Percentiles rank a stretch among this genome's conserved stretches.
These are phyloP conservation scores for Penicillium odoratum DNA, from an alignment of 495 filamentous ascomycete genomes.

Conservation along the genomic window DNA sequence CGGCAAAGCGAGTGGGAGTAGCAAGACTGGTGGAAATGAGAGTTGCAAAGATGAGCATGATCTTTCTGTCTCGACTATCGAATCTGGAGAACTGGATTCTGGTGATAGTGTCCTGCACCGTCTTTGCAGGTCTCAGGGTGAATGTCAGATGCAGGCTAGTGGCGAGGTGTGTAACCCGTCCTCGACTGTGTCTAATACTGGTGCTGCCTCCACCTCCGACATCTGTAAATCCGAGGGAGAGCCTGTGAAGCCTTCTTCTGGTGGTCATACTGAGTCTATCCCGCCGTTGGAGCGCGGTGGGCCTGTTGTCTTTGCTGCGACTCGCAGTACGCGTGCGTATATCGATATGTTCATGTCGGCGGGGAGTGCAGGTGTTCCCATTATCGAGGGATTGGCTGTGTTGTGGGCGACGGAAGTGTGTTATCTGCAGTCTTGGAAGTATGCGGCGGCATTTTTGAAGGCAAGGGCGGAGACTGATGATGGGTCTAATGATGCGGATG, in stretches of 20 bases:
- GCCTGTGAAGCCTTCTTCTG: conserved; percentile 2
- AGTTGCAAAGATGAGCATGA: background rate
- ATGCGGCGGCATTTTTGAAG: conserved; percentile 44
- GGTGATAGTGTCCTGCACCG: conserved; percentile 8
- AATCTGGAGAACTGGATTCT: background rate
- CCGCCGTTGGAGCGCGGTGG: conserved; percentile 18
- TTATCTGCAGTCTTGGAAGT: conserved; percentile 61
- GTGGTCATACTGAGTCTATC: conserved; percentile 14
- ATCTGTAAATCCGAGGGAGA: background rate
- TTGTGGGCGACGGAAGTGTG: conserved; percentile 73
- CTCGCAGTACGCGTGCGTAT: conserved; percentile 48
- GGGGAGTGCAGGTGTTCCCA: conserved; percentile 39
- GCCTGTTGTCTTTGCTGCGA: conserved; percentile 32
- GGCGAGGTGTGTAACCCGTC: conserved; percentile 16
- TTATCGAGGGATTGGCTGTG: conserved; percentile 67
- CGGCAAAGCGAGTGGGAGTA: background rate
- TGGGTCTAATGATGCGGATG: conserved; percentile 49
- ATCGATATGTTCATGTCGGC: conserved; percentile 57
- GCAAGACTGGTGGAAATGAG: background rate
- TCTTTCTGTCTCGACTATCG: background rate
- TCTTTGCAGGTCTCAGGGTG: conserved; percentile 22
- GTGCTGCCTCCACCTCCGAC: background rate
- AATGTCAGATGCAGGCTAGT: conserved; percentile 26
- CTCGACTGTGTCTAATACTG: background rate
- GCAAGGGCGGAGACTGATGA: conserved; percentile 9